These are phyloP conservation scores for Russula lepida DNA, from an alignment of 768 basidiomycete species.

Conservation along the genomic window DNA sequence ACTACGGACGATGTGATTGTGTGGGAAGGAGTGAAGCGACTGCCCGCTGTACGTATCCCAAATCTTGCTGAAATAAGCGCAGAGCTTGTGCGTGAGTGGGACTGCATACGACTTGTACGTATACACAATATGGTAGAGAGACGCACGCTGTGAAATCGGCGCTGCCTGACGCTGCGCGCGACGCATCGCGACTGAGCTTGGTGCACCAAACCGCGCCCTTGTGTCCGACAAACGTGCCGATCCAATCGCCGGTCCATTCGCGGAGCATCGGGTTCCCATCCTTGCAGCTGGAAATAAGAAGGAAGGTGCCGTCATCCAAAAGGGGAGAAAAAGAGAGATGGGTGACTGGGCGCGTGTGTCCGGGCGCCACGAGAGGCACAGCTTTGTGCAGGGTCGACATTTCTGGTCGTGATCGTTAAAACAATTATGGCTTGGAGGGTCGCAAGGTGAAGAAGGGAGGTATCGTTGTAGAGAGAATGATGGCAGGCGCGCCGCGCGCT, in stretches of 20 bases:
- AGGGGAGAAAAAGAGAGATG: constrained; percentile 89
- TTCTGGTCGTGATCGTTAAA: background rate
- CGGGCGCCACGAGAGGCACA: constrained; percentile 75
- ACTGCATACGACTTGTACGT: constrained; percentile 9
- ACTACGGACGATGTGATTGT: constrained; percentile 96
- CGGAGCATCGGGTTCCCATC: constrained; percentile 97
- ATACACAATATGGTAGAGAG: background rate
- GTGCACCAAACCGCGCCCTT: constrained; percentile 97
- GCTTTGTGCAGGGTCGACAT: constrained; percentile 36
- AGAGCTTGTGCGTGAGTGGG: background rate
- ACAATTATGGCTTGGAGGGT: constrained; percentile 1
- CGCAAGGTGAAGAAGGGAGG: constrained; percentile 7
- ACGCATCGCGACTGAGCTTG: constrained; percentile 79
- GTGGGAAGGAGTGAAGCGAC: constrained; percentile 90
- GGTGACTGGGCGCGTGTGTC: constrained; percentile 82
- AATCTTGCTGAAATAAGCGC: constrained; percentile 57
- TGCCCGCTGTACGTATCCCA: constrained; percentile 92
- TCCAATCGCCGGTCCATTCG: constrained; percentile 98
- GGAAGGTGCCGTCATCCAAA: constrained; percentile 76
- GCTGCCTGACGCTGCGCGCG: constrained; percentile 84
- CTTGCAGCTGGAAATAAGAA: constrained; percentile 95
- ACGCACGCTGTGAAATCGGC: constrained; percentile 97
- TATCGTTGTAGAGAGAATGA: constrained; percentile 9
- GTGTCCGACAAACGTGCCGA: constrained; percentile 84
- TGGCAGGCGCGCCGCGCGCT: constrained; percentile 29